These are phyloP conservation scores for Maudiozyma humilis DNA, from an alignment of 1,139 yeast genomes.

Conservation along the genomic window DNA sequence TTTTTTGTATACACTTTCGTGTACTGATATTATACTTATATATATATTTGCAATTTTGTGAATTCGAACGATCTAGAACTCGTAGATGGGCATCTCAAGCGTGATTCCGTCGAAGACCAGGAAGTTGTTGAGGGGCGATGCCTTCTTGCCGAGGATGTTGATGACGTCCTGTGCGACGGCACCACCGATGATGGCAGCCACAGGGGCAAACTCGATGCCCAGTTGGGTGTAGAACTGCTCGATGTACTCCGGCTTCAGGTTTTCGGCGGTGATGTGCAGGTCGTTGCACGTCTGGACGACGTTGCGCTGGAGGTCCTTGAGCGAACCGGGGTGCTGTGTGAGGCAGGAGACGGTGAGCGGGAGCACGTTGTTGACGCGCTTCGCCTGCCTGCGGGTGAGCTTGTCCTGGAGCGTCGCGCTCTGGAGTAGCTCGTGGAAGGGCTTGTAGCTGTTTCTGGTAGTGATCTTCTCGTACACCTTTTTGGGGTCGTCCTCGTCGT, in stretches of 20 bases:
- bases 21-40: neutral
- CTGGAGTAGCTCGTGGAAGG: conserved; percentile 35
- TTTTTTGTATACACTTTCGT: no score
- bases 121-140: conserved; percentile 75
- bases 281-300: conserved; percentile 32
- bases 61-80: no score
- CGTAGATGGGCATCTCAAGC: conserved; percentile 69
- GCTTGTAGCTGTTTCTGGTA: conserved; percentile 45
- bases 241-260: conserved; percentile 35
- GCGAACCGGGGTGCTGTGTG: conserved; percentile 17
- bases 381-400: conserved; percentile 47
- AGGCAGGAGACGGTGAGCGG: conserved; percentile 56
- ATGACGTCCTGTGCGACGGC: conserved; percentile 84
- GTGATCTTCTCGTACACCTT: conserved; percentile 44
- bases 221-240: conserved; percentile 42
- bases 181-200: conserved; percentile 86
- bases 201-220: conserved; percentile 70
- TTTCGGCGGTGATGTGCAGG: conserved; percentile 37
- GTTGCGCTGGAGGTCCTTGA: conserved; percentile 30
- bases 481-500: conserved; percentile 36
- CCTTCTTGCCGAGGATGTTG: conserved; percentile 67
- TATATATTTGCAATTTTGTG: conserved; percentile 1
- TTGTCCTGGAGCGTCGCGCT: conserved; percentile 37
- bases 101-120: conserved; percentile 65
- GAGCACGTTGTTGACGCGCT: conserved; percentile 50